Evolutionary conservation across 257 asterid genomes (phyloP), one percentile per base, ranked within the genome.

Genomic region (Coffea canephora): DNA sequence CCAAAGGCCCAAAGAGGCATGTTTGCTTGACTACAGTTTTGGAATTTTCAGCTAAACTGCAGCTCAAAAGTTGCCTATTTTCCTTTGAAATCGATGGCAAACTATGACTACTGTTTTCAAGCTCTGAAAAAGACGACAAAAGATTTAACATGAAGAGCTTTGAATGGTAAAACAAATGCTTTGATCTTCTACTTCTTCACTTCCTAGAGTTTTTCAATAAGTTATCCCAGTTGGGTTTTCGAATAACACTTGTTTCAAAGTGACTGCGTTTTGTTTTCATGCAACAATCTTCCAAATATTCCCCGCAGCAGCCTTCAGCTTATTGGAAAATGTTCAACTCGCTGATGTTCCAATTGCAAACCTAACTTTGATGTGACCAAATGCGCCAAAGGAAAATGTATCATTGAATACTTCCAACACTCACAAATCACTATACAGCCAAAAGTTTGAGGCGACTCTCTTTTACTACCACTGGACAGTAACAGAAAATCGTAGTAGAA

Each of bases 1-100:
- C 48, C 72, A 36, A 68, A 36, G 36, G 50, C 74, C n/a, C 1
- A 59, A 59, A 59, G 65, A 25, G 46, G 39, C 55, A 70, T 10
- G 27, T 1, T 19, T 21, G 19, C 27, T 45, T 23, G 74, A 70
- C 25, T 70, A 5, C 48, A n/a, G 15, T 34, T 16, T 16, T 27
- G 65, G 48, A 50, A 27, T 50, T 73, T 48, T 73, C 46, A 50
- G 46, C 77, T 73, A 27, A 73, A n/a, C 18, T 73, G 15, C 77
- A 52, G 76, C 57, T 6, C 49, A 49, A 73, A 52, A 49, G 74
- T 48, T 59, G 41, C 34, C n/a, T 48, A n/a, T 71, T 71, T 59
- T 46, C 16, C 77, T 16, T 67, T 73, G 50, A 73, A 34, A 50
- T 25, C 16, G 77, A 74, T 34, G 8, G 50, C 46, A 31, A 74